Conservation (phyloP, 169 alveolate genomes). For the Eimeria sp. region DNA sequence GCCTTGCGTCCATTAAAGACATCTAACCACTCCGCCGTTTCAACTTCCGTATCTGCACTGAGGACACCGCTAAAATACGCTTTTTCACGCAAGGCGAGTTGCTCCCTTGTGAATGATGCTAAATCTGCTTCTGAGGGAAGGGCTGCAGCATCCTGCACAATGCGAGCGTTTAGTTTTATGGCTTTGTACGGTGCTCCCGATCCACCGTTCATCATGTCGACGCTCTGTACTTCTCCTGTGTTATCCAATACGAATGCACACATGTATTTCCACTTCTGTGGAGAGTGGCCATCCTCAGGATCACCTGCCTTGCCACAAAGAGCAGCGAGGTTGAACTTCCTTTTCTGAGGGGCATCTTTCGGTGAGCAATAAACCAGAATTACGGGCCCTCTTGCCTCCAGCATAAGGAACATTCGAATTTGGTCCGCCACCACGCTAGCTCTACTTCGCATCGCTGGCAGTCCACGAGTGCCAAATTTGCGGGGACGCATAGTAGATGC, state of each 20-base stretch:
- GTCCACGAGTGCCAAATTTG: slow-evolving; percentile 33
- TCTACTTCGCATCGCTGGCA: slow-evolving; percentile 7
- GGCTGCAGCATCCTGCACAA: not conserved
- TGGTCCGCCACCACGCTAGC: slow-evolving; percentile 4
- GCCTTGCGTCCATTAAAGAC: slow-evolving; percentile 59
- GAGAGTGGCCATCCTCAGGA: not conserved
- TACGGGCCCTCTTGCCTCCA: slow-evolving; percentile 75
- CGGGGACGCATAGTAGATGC: not conserved
- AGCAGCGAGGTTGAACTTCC: not conserved
- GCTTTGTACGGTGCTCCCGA: slow-evolving; percentile 52
- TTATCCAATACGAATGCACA: slow-evolving; percentile 48
- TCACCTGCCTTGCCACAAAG: not conserved
- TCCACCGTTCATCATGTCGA: not conserved
- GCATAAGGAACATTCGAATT: slow-evolving; percentile 34
- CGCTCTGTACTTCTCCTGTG: slow-evolving; percentile 44
- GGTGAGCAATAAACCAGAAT: slow-evolving; percentile 29
- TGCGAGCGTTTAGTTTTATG: slow-evolving; percentile 45
- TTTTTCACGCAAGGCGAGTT: slow-evolving; percentile 27
- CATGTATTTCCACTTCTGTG: slow-evolving; percentile 41
- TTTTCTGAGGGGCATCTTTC: not conserved
- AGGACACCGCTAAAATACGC: slow-evolving; percentile 52
- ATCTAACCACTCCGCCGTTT: slow-evolving; percentile 56
- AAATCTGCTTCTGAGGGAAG: slow-evolving; percentile 19
- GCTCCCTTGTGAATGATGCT: not conserved
- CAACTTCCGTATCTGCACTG: slow-evolving; percentile 65